phyloP scores from a whole-genome alignment of 805 yeast species.

The Lipomyces sp. region DNA sequence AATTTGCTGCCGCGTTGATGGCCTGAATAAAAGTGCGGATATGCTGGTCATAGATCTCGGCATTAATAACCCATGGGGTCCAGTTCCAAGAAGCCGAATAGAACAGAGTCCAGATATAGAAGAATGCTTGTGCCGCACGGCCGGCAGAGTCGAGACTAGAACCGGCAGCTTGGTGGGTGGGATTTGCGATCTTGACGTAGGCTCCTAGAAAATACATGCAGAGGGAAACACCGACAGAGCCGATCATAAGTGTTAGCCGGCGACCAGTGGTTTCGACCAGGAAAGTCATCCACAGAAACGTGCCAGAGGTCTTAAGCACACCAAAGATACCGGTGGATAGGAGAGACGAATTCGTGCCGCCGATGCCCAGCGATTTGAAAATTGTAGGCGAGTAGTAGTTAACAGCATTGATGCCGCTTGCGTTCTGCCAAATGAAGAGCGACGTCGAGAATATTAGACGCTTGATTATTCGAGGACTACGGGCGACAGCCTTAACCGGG shows the following conservation, averaged over 20 bases:
- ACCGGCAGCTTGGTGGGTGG: slow-evolving; percentile 11
- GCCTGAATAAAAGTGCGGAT: slow-evolving; percentile 27
- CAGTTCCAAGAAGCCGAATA: slow-evolving; percentile 30
- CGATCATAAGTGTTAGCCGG: slow-evolving; percentile 23
- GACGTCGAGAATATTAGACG: slow-evolving; percentile 19
- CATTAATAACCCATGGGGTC: slow-evolving; percentile 30
- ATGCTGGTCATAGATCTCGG: slow-evolving; percentile 26
- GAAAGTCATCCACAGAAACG: slow-evolving; percentile 24
- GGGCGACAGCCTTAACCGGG: slow-evolving; percentile 19
- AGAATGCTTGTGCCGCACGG: slow-evolving; percentile 24
- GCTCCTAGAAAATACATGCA: slow-evolving; percentile 30
- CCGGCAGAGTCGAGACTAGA: slow-evolving; percentile 20
- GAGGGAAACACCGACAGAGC: slow-evolving; percentile 20
- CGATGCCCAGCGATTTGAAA: slow-evolving; percentile 56
- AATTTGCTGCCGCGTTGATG: slow-evolving; percentile 27
- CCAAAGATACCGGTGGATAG: slow-evolving; percentile 62
- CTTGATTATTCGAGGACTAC: slow-evolving; percentile 4
- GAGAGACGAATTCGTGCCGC: slow-evolving; percentile 52
- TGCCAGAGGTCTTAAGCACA: slow-evolving; percentile 46
- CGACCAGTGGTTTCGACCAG: slow-evolving; percentile 30
- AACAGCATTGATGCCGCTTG: slow-evolving; percentile 33
- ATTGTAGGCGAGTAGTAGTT: slow-evolving; percentile 60
- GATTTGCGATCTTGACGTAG: slow-evolving; percentile 24
- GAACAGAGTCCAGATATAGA: slow-evolving; percentile 27
- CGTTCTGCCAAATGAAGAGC: slow-evolving; percentile 30